Percentiles rank a stretch among this genome's conserved stretches.
Evolutionary conservation across 176 grass and related monocot species (phyloP).

Genomic region (Elaeis guineensis): DNA sequence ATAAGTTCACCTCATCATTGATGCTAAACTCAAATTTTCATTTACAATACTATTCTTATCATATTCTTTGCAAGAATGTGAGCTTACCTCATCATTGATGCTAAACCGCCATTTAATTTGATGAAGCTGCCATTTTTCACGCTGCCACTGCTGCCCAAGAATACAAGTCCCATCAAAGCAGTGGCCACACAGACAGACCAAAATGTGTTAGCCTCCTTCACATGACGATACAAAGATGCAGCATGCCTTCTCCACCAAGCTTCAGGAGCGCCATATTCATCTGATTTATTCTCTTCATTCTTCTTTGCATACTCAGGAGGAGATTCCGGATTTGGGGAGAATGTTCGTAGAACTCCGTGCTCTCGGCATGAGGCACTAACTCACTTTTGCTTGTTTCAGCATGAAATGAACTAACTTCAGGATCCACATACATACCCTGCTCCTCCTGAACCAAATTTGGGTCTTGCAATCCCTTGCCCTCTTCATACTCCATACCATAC

Average conservation of each 20-base stretch:
- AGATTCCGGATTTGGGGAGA: slow-evolving; percentile 12
- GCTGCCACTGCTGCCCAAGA: slow-evolving; percentile 71
- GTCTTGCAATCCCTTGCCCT: slow-evolving; percentile 16
- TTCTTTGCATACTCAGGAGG: not conserved
- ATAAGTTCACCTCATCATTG: too few species aligned
- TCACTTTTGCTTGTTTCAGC: not conserved
- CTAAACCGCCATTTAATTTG: slow-evolving; percentile 41
- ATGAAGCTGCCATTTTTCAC: slow-evolving; percentile 55
- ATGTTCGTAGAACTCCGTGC: slow-evolving; percentile 11
- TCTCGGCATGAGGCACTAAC: too few species aligned
- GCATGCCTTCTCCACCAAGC: slow-evolving; percentile 69
- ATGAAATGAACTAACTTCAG: slow-evolving; percentile 5
- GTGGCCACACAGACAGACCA: slow-evolving; percentile 80
- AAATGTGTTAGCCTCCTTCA: slow-evolving; percentile 60
- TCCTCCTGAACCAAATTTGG: not conserved
- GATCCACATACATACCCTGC: slow-evolving; percentile 15
- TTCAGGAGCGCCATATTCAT: slow-evolving; percentile 11
- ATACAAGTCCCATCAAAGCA: slow-evolving; percentile 79
- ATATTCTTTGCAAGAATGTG: too few species aligned
- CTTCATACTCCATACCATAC: slow-evolving; percentile 28
- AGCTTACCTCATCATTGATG: slow-evolving; percentile 41
- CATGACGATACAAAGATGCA: slow-evolving; percentile 62
- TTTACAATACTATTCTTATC: too few species aligned
- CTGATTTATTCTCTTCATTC: slow-evolving; percentile 1
- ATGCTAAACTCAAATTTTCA: too few species aligned